Percentiles rank a stretch among this genome's conserved stretches.
Conservation (phyloP, 331 rosid species). For the Prunus yedoensis region DNA sequence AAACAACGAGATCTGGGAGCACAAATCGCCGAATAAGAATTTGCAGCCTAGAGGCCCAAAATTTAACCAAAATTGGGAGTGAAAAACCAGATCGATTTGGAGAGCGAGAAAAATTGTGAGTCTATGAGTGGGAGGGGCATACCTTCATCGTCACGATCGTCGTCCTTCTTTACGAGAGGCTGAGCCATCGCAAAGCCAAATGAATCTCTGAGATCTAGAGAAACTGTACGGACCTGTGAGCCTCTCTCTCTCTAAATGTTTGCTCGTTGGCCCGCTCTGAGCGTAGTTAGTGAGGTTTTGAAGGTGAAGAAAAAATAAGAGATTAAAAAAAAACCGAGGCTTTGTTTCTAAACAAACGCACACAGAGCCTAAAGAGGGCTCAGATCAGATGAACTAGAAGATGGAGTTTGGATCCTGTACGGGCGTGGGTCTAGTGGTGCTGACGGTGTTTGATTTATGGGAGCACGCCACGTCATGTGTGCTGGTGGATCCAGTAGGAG, state of each 20-base stretch:
- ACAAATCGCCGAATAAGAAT: slow-evolving; percentile 31
- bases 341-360: slow-evolving; percentile 13
- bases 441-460: neutral
- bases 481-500: too few species aligned
- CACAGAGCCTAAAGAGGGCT: slow-evolving; percentile 6
- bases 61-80: slow-evolving; percentile 8
- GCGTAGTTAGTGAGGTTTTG: slow-evolving; percentile 28
- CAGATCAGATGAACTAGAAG: slow-evolving; percentile 8
- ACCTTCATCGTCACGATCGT: slow-evolving; percentile 99
- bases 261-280: slow-evolving; percentile 1
- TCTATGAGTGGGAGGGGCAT: slow-evolving; percentile 6
- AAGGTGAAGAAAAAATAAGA: neutral
- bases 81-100: slow-evolving; percentile 35
- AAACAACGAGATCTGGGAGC: slow-evolving; percentile 57
- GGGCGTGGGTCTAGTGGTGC: neutral
- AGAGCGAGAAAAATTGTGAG: neutral
- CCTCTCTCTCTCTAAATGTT: neutral
- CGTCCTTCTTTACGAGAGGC: slow-evolving; percentile 92
- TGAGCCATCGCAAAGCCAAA: slow-evolving; percentile 69
- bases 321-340: neutral
- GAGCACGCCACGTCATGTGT: neutral
- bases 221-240: neutral
- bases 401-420: neutral
- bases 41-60: slow-evolving; percentile 10
- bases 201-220: slow-evolving; percentile 62